A percentile compares a stretch with the other conserved stretches of the same genome.
phyloP scores from a whole-genome alignment of 208 protist species.

The Naegleria gruberi region DNA sequence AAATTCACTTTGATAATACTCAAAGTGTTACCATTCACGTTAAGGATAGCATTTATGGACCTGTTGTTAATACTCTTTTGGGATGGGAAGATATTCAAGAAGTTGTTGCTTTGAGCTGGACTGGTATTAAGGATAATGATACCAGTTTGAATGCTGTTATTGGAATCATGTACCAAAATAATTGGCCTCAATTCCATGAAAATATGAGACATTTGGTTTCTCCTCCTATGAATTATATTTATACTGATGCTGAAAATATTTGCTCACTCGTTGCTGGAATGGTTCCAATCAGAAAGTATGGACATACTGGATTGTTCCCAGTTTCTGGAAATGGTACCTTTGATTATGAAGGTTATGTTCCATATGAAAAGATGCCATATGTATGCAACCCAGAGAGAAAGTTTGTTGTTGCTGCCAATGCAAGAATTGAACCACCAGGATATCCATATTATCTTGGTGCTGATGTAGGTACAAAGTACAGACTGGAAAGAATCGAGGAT shows the following conservation, averaged over 20 bases:
- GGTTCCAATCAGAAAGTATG: constrained; percentile 9
- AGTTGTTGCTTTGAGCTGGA: not conserved
- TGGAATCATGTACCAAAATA: not conserved
- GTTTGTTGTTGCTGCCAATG: not conserved
- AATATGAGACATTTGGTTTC: not conserved
- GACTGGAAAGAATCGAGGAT: not conserved
- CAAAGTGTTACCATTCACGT: not conserved
- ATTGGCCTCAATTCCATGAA: not conserved
- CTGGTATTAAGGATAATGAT: not conserved
- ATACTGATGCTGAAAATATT: constrained; percentile 24
- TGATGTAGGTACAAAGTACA: not conserved
- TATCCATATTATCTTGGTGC: not conserved
- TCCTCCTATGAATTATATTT: constrained; percentile 1
- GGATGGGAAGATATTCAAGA: not conserved
- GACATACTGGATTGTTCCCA: not conserved
- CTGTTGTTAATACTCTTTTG: not conserved
- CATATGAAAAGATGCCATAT: not conserved
- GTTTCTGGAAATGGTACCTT: not conserved
- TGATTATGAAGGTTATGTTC: not conserved
- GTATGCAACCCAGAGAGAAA: constrained; percentile 3
- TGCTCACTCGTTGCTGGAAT: not conserved
- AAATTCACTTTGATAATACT: not conserved
- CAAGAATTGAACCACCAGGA: not conserved
- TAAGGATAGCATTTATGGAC: not conserved
- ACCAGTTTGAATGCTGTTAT: not conserved